Evolutionary conservation across 495 filamentous ascomycete genomes (phyloP), one percentile per base, ranked within the genome.

Genomic region (Aspergillus avenaceus): DNA sequence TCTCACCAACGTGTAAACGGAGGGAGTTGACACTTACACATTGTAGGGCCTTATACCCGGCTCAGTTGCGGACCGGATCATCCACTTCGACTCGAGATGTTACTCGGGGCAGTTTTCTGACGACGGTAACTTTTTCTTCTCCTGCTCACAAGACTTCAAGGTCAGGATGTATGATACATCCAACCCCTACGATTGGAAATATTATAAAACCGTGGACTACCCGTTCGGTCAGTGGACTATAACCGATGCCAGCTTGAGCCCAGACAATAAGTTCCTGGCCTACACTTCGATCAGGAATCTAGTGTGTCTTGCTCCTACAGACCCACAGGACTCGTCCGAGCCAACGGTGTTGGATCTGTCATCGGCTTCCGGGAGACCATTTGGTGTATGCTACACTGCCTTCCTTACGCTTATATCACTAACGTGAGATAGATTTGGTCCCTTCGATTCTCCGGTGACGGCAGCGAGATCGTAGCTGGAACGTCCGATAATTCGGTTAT

Each of bases 131-230:
- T 97, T 97, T 71, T 98, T 96, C 67, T 98, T 96, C 65, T 85
- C 85, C n/a, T 92, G 87, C 56, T 85, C 84, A 19, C 91, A 97
- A 64, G 91, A 98, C 63, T 96, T 93, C 68, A 83, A 80, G 47
- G 90, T 98, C 12, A 85, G 91, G 18, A 90, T 98, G 87, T 98
- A 97, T 64, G 93, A 98, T 62, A 97, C 93, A 0, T 95, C 90
- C 1, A 96, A 97, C 50, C 93, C 93, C 0, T 95, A 91, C 63
- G 80, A 88, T 45, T 98, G 93, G 93, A 85, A 84, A 59, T 91
- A 96, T 64, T 97, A 97, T 70, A 97, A 97, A 68, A 91, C 88
- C 0, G 90, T 92, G 8, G 69, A 78, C 16, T 95, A 95, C 69
- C 87, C 88, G 3, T 85, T 82, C 47, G 93, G 90, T 3, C 83